A percentile compares a stretch with the other conserved stretches of the same genome.
Conservation (phyloP, 2,329 filamentous ascomycete species). For the Hyphodiscus sp. region DNA sequence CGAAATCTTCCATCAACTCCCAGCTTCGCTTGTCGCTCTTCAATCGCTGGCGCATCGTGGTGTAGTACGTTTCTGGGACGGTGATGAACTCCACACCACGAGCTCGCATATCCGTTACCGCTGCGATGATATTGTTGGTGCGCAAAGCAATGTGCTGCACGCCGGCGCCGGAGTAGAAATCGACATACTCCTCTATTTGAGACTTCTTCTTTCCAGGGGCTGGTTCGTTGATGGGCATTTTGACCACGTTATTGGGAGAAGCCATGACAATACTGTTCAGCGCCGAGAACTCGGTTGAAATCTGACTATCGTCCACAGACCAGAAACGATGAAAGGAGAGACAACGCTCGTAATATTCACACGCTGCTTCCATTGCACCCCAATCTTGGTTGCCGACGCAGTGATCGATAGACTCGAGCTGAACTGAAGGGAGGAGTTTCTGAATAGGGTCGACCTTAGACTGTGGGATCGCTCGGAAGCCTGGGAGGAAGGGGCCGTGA, state of each 20-base stretch:
- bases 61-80: constrained; percentile 83
- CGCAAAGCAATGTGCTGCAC: constrained; percentile 91
- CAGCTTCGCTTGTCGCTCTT: constrained; percentile 54
- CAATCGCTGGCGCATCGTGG: constrained; percentile 65
- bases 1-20: constrained; percentile 73
- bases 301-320: constrained; percentile 89
- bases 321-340: constrained; percentile 96
- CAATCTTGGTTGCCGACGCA: constrained; percentile 97
- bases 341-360: constrained; percentile 72
- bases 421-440: constrained; percentile 52
- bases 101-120: constrained; percentile 73
- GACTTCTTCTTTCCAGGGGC: constrained; percentile 83
- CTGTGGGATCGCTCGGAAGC: constrained; percentile 54
- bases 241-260: constrained; percentile 75
- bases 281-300: constrained; percentile 87
- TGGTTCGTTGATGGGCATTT: constrained; percentile 98
- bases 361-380: constrained; percentile 71
- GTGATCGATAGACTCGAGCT: constrained; percentile 78
- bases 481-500: constrained; percentile 72
- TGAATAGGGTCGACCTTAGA: constrained; percentile 30
- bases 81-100: constrained; percentile 89
- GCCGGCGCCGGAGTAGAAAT: constrained; percentile 83
- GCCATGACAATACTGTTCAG: constrained; percentile 88
- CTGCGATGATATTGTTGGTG: constrained; percentile 70
- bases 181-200: constrained; percentile 90